Evolutionary conservation across 2,329 filamentous ascomycete genomes (phyloP).

Genomic region (Gnomoniopsis sp.): DNA sequence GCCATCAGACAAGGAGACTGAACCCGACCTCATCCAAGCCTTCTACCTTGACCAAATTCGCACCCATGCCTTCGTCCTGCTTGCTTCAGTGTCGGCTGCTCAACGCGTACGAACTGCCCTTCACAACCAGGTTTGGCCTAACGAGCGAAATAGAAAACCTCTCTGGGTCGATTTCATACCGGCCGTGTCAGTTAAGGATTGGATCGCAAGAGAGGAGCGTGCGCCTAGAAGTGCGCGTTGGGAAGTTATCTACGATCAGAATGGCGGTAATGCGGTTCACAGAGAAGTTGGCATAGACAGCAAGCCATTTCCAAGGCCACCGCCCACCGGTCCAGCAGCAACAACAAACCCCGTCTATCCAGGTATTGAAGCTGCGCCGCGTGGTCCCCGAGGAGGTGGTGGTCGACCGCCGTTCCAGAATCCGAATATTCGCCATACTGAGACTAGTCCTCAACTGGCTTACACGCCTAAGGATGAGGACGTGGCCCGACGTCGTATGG

Average conservation of each 20-base stretch:
- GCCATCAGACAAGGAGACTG: constrained; percentile 45
- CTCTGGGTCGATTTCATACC: constrained; percentile 91
- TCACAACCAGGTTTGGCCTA: constrained; percentile 80
- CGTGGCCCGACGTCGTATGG: constrained; percentile 62
- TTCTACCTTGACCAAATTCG: constrained; percentile 83
- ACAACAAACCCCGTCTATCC: constrained; percentile 16
- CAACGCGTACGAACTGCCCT: constrained; percentile 71
- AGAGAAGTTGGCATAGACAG: constrained; percentile 41
- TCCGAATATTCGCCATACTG: constrained; percentile 15
- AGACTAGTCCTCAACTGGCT: constrained; percentile 37
- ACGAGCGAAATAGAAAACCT: constrained; percentile 78
- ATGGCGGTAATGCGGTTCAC: constrained; percentile 51
- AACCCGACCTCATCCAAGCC: constrained; percentile 55
- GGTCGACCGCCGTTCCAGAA: constrained; percentile 19
- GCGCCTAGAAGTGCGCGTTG: constrained; percentile 50
- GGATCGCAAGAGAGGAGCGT: constrained; percentile 68
- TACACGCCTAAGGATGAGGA: constrained; percentile 60
- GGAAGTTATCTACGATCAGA: constrained; percentile 69
- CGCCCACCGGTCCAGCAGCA: constrained; percentile 18
- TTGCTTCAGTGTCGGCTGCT: constrained; percentile 67
- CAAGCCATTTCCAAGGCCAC: constrained; percentile 17
- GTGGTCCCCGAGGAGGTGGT: constrained; percentile 24
- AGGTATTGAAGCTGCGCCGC: constrained; percentile 25
- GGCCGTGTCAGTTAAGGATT: constrained; percentile 65
- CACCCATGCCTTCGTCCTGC: constrained; percentile 81